Conservation (phyloP, 1,139 yeast genomes). For the Zygoascus sp. region DNA sequence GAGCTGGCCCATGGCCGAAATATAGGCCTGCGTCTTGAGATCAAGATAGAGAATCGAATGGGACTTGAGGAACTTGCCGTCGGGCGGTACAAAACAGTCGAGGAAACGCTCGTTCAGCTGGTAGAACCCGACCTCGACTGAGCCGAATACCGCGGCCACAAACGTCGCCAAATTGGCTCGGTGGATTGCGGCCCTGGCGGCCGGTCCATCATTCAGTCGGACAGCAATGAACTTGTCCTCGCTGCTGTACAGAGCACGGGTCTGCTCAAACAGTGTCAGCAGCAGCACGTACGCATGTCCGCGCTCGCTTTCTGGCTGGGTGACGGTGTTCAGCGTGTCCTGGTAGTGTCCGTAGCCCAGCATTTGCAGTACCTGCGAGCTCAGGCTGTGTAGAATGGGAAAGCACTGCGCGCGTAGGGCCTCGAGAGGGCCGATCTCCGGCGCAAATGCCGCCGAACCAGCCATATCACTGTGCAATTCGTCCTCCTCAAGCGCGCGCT, state of each 20-base stretch:
- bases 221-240: constrained; percentile 16
- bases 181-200: constrained; percentile 49
- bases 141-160: constrained; percentile 76
- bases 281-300: constrained; percentile 72
- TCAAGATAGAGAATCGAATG: constrained; percentile 79
- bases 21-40: constrained; percentile 90
- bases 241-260: constrained; percentile 29
- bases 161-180: constrained; percentile 87
- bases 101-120: constrained; percentile 78
- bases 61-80: constrained; percentile 62
- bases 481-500: not conserved
- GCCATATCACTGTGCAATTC: not conserved
- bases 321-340: constrained; percentile 64
- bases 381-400: constrained; percentile 68
- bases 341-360: constrained; percentile 70
- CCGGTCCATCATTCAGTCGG: not conserved
- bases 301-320: constrained; percentile 65
- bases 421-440: not conserved
- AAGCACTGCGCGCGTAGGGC: constrained; percentile 25
- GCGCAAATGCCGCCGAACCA: not conserved
- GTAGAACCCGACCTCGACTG: constrained; percentile 82
- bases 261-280: constrained; percentile 67
- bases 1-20: constrained; percentile 76
- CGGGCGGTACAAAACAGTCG: constrained; percentile 58
- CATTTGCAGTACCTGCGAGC: constrained; percentile 66